phyloP scores from a whole-genome alignment of 495 filamentous ascomycete species.

The Aspergillus avenaceus region DNA sequence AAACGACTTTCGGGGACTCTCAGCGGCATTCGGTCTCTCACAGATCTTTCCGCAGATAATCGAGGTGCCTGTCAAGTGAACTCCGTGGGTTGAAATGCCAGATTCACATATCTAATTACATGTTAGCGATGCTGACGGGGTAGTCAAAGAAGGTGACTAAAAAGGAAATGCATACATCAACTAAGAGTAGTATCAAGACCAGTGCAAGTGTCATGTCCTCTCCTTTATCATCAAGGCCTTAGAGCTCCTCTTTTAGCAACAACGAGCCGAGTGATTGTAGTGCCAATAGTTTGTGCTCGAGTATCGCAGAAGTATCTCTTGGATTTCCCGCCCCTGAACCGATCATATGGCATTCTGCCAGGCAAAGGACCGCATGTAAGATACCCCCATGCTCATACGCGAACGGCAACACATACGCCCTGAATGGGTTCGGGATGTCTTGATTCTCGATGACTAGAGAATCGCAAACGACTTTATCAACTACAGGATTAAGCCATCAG shows the following conservation, averaged over 20 bases:
- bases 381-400: too few relatives aligned
- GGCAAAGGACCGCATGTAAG: too few relatives aligned
- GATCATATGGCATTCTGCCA: too few relatives aligned
- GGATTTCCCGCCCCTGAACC: not conserved
- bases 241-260: slow-evolving; percentile 4
- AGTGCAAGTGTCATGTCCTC: slow-evolving; percentile 2
- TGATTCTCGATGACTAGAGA: too few relatives aligned
- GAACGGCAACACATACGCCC: too few relatives aligned
- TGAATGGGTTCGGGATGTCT: too few relatives aligned
- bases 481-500: too few relatives aligned
- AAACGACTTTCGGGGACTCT: not conserved
- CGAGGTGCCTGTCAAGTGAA: slow-evolving; percentile 1
- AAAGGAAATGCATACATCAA: slow-evolving; percentile 2
- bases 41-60: slow-evolving; percentile 1
- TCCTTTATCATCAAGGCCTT: not conserved
- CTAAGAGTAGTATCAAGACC: slow-evolving; percentile 1
- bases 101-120: slow-evolving; percentile 2
- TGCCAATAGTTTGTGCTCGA: slow-evolving; percentile 5
- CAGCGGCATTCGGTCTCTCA: not conserved
- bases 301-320: not conserved
- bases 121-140: too few relatives aligned
- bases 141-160: too few relatives aligned
- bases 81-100: slow-evolving; percentile 9
- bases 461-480: too few relatives aligned
- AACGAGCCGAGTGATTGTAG: slow-evolving; percentile 6